A percentile compares a stretch with the other conserved stretches of the same genome.
phyloP scores from a whole-genome alignment of 2,329 filamentous ascomycete species.

The Fusarium nelsonii region DNA sequence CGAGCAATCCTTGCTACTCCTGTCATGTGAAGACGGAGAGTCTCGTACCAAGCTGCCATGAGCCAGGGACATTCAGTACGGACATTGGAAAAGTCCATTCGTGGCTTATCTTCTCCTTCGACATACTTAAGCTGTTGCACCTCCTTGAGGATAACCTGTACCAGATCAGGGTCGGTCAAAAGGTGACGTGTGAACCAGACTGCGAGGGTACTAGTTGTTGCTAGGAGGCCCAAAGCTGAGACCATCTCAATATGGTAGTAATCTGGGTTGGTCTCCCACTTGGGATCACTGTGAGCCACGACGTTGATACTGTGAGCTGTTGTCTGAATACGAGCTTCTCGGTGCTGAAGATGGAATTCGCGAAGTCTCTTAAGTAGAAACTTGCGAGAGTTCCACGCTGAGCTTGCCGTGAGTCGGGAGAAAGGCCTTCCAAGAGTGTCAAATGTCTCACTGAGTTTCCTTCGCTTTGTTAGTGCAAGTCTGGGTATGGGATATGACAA shows the following conservation, averaged over 20 bases:
- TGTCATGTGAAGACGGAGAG: conserved; percentile 51
- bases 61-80: conserved; percentile 49
- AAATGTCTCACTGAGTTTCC: conserved; percentile 49
- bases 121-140: conserved; percentile 37
- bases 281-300: conserved; percentile 46
- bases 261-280: conserved; percentile 51
- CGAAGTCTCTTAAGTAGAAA: conserved; percentile 45
- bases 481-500: fast-evolving
- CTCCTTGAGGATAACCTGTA: conserved; percentile 42
- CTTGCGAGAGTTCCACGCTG: conserved; percentile 46
- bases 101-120: conserved; percentile 20
- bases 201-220: conserved; percentile 50
- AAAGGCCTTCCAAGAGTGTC: conserved; percentile 48
- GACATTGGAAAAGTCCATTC: conserved; percentile 43
- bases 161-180: conserved; percentile 36
- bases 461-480: conserved; percentile 21
- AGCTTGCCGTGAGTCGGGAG: conserved; percentile 45
- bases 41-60: conserved; percentile 51
- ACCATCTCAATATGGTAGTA: conserved; percentile 52
- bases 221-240: conserved; percentile 49
- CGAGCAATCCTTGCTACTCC: conserved; percentile 49
- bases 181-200: conserved; percentile 51
- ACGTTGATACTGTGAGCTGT: conserved; percentile 51
- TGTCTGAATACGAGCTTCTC: conserved; percentile 39
- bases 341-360: conserved; percentile 46